Percentiles rank a stretch among this genome's conserved stretches.
phyloP scores from a whole-genome alignment of 2,329 filamentous ascomycete species.

The Laburnicola sp. region DNA sequence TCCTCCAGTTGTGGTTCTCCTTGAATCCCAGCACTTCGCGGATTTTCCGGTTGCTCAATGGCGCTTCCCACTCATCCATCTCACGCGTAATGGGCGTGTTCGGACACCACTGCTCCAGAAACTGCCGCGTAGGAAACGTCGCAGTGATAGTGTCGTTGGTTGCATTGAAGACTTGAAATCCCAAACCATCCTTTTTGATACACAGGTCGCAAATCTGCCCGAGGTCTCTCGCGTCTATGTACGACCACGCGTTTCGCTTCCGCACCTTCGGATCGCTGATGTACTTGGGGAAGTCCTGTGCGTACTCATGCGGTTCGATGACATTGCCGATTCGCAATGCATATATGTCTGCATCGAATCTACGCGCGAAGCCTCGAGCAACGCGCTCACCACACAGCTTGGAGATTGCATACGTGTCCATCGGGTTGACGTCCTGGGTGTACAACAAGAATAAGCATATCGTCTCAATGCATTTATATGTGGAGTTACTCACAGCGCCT shows the following conservation, averaged over 20 bases:
- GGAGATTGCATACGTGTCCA: constrained; percentile 64
- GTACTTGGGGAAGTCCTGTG: constrained; percentile 55
- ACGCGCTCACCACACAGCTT: constrained; percentile 63
- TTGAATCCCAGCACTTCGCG: constrained; percentile 61
- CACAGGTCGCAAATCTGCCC: constrained; percentile 63
- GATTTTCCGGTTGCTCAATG: constrained; percentile 64
- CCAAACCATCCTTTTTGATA: constrained; percentile 58
- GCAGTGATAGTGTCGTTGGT: constrained; percentile 65
- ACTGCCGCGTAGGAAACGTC: constrained; percentile 55
- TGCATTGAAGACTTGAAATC: constrained; percentile 67
- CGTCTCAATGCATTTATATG: background rate
- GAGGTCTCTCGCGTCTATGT: constrained; percentile 64
- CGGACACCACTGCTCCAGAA: constrained; percentile 56
- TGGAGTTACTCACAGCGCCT: constrained; percentile 43
- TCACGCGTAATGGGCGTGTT: constrained; percentile 57
- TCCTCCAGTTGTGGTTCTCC: constrained; percentile 62
- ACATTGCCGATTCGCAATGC: constrained; percentile 64
- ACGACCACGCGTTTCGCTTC: constrained; percentile 64
- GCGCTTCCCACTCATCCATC: constrained; percentile 62
- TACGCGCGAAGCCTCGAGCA: constrained; percentile 59
- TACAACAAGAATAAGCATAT: background rate
- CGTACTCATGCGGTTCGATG: constrained; percentile 64
- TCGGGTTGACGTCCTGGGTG: constrained; percentile 57
- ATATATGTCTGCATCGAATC: constrained; percentile 63
- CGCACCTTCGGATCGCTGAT: constrained; percentile 55